Percentiles rank a stretch among this genome's conserved stretches.
Evolutionary conservation across 768 basidiomycete species (phyloP).

Genomic region (Butyriboletus loyo): DNA sequence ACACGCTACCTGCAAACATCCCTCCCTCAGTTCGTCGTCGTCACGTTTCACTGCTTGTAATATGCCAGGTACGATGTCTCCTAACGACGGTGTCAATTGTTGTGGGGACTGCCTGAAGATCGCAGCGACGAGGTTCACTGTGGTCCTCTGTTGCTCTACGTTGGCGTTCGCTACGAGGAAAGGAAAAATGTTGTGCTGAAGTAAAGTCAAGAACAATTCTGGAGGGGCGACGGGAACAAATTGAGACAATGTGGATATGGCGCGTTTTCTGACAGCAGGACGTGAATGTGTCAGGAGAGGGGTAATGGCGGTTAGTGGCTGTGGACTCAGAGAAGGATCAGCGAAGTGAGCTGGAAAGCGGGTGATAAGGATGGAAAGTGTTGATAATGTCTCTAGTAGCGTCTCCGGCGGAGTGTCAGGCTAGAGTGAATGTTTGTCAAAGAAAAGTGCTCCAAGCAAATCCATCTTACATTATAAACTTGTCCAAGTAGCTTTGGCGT

Average conservation of each 20-base stretch:
- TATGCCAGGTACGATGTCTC: slow-evolving; percentile 66
- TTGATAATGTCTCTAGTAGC: slow-evolving; percentile 77
- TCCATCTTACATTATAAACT: slow-evolving; percentile 60
- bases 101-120: slow-evolving; percentile 72
- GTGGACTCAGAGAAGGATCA: slow-evolving; percentile 47
- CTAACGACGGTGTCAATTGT: slow-evolving; percentile 59
- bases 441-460: neutral
- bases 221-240: slow-evolving; percentile 73
- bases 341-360: slow-evolving; percentile 75
- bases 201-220: slow-evolving; percentile 56
- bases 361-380: slow-evolving; percentile 83
- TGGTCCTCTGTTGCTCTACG: slow-evolving; percentile 72
- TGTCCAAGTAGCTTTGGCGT: slow-evolving; percentile 81
- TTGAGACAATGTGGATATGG: slow-evolving; percentile 81
- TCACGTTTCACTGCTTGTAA: slow-evolving; percentile 66
- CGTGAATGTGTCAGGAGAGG: slow-evolving; percentile 73
- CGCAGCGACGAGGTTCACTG: slow-evolving; percentile 75
- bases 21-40: slow-evolving; percentile 83
- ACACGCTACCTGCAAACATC: slow-evolving; percentile 61
- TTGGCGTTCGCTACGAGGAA: slow-evolving; percentile 50
- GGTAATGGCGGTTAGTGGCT: slow-evolving; percentile 64
- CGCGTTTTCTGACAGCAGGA: slow-evolving; percentile 88
- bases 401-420: slow-evolving; percentile 73
- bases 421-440: slow-evolving; percentile 33
- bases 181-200: slow-evolving; percentile 58